phyloP scores from a whole-genome alignment of 23 red algal genomes.

The Rhodosorus marinus region DNA sequence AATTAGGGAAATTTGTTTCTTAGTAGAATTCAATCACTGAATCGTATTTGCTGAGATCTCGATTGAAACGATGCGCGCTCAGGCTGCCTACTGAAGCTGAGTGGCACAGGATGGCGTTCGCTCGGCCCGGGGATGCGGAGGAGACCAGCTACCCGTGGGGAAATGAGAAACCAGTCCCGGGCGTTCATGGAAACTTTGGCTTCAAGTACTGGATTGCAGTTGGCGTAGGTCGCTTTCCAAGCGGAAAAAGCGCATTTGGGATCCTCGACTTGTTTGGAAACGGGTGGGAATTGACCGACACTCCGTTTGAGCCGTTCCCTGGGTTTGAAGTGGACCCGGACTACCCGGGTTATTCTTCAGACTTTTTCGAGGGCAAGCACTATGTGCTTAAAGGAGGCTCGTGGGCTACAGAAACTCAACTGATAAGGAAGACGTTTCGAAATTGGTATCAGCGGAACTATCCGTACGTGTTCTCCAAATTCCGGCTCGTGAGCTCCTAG shows the following conservation, averaged over 20 bases:
- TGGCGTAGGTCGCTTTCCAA: conserved; percentile 1
- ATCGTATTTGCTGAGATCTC: no score
- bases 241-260: conserved; percentile 1
- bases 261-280: conserved; percentile 64
- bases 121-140: not conserved
- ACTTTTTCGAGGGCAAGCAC: conserved; percentile 93
- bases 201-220: not conserved
- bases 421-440: conserved; percentile 50
- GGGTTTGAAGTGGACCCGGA: conserved; percentile 23
- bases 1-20: no score
- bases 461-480: conserved; percentile 85
- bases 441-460: conserved; percentile 92
- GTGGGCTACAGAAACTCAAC: conserved; percentile 28
- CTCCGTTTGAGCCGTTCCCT: conserved; percentile 26
- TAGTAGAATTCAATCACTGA: no score
- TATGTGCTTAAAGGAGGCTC: conserved; percentile 57
- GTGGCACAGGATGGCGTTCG: conserved; percentile 32
- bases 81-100: conserved; percentile 51
- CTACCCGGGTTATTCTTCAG: conserved; percentile 79
- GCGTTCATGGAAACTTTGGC: conserved; percentile 15
- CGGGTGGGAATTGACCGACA: conserved; percentile 76
- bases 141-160: not conserved
- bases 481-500: conserved; percentile 74
- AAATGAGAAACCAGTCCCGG: not conserved
- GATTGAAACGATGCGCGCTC: no score